Percentiles rank a stretch among this genome's conserved stretches.
Evolutionary conservation across 352 stramenopile species (phyloP).

Genomic region (Elongisporangium undulatum): DNA sequence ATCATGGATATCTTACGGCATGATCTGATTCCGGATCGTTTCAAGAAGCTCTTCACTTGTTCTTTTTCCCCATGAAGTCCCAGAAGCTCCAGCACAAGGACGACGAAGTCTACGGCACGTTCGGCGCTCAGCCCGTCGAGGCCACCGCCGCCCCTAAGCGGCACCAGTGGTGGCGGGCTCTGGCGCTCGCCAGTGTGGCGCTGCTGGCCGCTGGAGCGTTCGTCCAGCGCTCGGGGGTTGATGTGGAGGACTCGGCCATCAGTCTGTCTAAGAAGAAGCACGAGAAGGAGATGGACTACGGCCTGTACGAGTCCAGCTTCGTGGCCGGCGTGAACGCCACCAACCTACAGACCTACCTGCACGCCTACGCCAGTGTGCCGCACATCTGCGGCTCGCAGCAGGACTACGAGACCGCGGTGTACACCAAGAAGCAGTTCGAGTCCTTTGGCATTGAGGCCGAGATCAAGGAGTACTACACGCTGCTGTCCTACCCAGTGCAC

Average conservation of each 20-base stretch:
- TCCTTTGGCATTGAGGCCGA: constrained; percentile 37
- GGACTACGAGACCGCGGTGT: constrained; percentile 45
- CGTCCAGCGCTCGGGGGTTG: neutral
- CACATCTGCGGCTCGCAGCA: constrained; percentile 14
- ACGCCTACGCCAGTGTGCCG: constrained; percentile 9
- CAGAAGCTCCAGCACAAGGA: neutral
- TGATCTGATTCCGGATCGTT: neutral
- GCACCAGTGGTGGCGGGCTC: neutral
- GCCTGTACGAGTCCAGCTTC: neutral
- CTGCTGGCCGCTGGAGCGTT: neutral
- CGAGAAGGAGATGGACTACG: neutral
- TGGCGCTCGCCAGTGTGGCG: neutral
- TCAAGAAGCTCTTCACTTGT: neutral
- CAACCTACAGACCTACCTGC: neutral
- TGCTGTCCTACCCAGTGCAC: constrained; percentile 44
- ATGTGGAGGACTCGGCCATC: neutral
- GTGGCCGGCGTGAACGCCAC: neutral
- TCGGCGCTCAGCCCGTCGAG: constrained; percentile 3
- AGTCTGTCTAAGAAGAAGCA: neutral
- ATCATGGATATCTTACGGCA: neutral
- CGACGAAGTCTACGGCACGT: constrained; percentile 20
- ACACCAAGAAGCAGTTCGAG: constrained; percentile 30
- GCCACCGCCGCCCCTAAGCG: neutral
- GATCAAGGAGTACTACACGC: constrained; percentile 37
- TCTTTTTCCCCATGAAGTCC: neutral